Conservation (phyloP, 2,329 filamentous ascomycete species). For the Trichophyton mentagrophytes region DNA sequence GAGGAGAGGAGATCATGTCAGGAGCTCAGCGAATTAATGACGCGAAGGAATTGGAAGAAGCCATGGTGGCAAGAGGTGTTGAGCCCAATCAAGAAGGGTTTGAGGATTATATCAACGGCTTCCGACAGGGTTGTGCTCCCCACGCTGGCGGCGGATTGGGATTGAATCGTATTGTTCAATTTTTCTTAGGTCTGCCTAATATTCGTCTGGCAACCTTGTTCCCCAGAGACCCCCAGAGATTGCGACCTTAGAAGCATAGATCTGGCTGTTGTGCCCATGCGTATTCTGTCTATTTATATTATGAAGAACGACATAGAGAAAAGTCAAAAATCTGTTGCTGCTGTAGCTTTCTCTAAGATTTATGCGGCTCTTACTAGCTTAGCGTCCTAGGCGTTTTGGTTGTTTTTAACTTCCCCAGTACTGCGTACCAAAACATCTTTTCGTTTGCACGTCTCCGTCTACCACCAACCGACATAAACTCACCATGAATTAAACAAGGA, state of each 20-base stretch:
- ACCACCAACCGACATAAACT: not conserved
- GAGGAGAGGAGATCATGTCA: conserved; percentile 55
- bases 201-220: conserved; percentile 50
- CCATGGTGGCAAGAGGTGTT: conserved; percentile 48
- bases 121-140: conserved; percentile 51
- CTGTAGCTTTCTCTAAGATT: not conserved
- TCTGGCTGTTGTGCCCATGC: not conserved
- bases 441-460: not conserved
- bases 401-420: too few relatives aligned
- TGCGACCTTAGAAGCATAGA: conserved; percentile 26
- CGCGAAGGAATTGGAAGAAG: conserved; percentile 43
- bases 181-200: conserved; percentile 53
- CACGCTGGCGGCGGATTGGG: conserved; percentile 55
- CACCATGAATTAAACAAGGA: not conserved
- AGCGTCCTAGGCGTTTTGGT: too few relatives aligned
- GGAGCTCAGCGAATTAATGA: conserved; percentile 55
- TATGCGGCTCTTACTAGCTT: not conserved
- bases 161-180: conserved; percentile 53
- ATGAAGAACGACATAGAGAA: not conserved
- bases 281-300: not conserved
- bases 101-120: conserved; percentile 51
- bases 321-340: not conserved
- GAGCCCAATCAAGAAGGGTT: conserved; percentile 48
- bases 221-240: conserved; percentile 49
- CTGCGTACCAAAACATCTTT: not conserved